These are phyloP conservation scores for Nicotiana paniculata DNA, from an alignment of 257 asterid genomes.

Conservation along the genomic window DNA sequence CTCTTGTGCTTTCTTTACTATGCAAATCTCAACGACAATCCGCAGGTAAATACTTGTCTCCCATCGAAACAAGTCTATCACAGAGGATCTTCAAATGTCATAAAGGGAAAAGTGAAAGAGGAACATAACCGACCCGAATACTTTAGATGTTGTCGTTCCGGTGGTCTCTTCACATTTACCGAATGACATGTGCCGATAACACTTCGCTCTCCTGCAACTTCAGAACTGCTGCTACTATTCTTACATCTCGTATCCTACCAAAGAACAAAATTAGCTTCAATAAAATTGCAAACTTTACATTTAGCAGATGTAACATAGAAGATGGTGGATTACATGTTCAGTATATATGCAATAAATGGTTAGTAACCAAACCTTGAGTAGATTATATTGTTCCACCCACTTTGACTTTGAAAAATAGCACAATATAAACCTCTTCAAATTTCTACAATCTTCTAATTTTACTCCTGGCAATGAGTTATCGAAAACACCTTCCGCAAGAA, in stretches of 20 bases:
- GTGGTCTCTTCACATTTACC: constrained; percentile 34
- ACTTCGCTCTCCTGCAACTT: constrained; percentile 29
- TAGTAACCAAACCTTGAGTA: constrained; percentile 40
- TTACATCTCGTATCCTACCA: constrained; percentile 44
- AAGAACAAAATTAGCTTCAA: constrained; percentile 8
- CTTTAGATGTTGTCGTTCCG: constrained; percentile 37
- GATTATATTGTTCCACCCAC: constrained; percentile 59
- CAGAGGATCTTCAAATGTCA: background rate
- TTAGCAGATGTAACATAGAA: background rate
- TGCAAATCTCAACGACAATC: background rate
- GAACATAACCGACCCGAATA: constrained; percentile 36
- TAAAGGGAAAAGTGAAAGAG: background rate
- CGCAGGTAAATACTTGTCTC: background rate
- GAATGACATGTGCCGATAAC: constrained; percentile 25
- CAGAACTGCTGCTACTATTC: constrained; percentile 25
- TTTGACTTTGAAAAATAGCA: constrained; percentile 50
- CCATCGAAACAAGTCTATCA: background rate
- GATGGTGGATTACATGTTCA: background rate
- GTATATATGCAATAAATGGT: background rate
- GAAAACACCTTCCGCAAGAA: constrained; percentile 64
- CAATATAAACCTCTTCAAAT: constrained; percentile 44
- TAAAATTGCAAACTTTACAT: background rate
- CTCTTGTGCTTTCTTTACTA: background rate
- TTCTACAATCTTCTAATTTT: constrained; percentile 45
- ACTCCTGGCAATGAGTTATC: constrained; percentile 52